phyloP scores from a whole-genome alignment of 108 stramenopile genomes.

The Schizochytrium sp. region DNA sequence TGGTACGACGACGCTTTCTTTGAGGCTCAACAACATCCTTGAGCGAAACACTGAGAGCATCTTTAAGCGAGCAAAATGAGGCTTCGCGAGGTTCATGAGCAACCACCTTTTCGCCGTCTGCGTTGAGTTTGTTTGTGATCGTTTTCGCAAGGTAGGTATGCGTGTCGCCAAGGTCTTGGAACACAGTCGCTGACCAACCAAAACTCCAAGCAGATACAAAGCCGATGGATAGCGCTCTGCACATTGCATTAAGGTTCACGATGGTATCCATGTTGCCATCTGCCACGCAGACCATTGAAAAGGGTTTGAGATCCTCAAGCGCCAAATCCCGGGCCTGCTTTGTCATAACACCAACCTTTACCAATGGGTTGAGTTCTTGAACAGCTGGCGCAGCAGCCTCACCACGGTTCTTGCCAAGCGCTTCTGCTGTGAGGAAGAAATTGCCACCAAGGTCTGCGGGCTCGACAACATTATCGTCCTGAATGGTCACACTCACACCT shows the following conservation, averaged over 20 bases:
- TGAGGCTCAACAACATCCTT: neutral
- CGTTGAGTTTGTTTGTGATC: neutral
- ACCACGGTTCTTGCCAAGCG: conserved; percentile 72
- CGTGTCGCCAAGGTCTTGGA: conserved; percentile 44
- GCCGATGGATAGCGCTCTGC: neutral
- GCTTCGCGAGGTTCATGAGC: neutral
- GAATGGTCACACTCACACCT: conserved; percentile 71
- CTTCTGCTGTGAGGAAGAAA: conserved; percentile 69
- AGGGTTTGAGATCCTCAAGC: conserved; percentile 64
- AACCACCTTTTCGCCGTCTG: conserved; percentile 34
- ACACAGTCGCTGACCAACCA: neutral
- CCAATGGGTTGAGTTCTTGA: conserved; percentile 70
- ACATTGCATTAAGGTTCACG: neutral
- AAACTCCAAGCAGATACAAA: neutral
- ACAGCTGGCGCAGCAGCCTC: conserved; percentile 65
- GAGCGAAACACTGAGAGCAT: neutral
- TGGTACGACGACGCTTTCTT: conserved; percentile 2
- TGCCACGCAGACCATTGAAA: conserved; percentile 23
- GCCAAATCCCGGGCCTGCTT: conserved; percentile 62
- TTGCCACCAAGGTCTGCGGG: conserved; percentile 70
- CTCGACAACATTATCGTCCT: conserved; percentile 62
- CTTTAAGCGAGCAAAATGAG: neutral
- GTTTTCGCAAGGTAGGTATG: neutral
- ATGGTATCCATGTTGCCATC: neutral
- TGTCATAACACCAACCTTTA: conserved; percentile 63